These are phyloP conservation scores for Emergomyces pasteurianus DNA, from an alignment of 2,329 filamentous ascomycete genomes.

Conservation along the genomic window DNA sequence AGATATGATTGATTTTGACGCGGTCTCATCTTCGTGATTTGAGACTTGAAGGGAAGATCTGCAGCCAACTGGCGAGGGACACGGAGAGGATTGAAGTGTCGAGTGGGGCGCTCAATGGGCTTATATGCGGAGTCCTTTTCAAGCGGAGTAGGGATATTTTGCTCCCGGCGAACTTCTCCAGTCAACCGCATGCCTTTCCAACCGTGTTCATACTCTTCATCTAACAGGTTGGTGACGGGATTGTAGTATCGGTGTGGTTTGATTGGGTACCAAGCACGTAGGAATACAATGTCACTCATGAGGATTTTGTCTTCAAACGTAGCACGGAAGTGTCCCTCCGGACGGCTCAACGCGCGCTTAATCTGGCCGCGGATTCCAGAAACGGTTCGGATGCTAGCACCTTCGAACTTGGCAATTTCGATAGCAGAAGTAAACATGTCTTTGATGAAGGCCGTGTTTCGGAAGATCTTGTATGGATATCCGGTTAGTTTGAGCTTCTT, in stretches of 20 bases:
- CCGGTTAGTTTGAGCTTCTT: conserved; percentile 98
- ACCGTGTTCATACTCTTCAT: conserved; percentile 30
- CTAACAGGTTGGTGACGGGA: conserved; percentile 82
- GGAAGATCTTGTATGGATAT: conserved; percentile 92
- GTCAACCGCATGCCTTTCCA: conserved; percentile 94
- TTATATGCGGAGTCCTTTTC: conserved; percentile 80
- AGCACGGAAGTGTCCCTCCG: conserved; percentile 89
- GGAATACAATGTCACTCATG: conserved; percentile 90
- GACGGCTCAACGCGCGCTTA: conserved; percentile 85
- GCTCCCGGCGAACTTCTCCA: conserved; percentile 71
- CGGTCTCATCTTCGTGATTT: conserved; percentile 70
- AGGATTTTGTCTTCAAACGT: conserved; percentile 98
- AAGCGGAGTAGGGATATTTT: conserved; percentile 63
- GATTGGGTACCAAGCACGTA: conserved; percentile 93
- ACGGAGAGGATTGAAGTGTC: conserved; percentile 61
- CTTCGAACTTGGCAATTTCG: conserved; percentile 97
- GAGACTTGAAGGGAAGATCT: conserved; percentile 81
- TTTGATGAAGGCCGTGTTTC: conserved; percentile 97
- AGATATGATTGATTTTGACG: conserved; percentile 76
- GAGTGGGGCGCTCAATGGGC: conserved; percentile 43
- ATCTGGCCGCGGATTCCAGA: conserved; percentile 93
- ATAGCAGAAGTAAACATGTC: conserved; percentile 93
- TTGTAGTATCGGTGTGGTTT: conserved; percentile 96
- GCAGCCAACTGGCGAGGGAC: conserved; percentile 49
- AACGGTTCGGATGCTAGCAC: conserved; percentile 88